Evolutionary conservation across 2,329 filamentous ascomycete genomes (phyloP).

Genomic region (Epicoccum nigrum): DNA sequence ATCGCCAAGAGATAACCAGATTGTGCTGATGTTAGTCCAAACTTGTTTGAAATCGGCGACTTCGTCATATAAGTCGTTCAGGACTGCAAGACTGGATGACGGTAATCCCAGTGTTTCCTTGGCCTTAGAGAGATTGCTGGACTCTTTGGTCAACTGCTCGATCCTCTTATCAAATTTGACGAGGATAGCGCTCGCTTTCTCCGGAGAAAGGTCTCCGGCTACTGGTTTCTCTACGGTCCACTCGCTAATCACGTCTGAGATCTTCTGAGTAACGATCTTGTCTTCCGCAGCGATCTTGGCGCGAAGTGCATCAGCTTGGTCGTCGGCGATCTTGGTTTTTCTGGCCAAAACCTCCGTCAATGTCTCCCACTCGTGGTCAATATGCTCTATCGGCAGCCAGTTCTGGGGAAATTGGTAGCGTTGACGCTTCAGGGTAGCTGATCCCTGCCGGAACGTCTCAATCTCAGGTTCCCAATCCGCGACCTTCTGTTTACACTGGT

Average conservation of each 20-base stretch:
- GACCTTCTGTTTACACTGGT: constrained; percentile 92
- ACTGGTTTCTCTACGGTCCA: constrained; percentile 99
- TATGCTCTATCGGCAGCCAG: constrained; percentile 95
- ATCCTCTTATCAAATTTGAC: constrained; percentile 83
- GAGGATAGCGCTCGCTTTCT: constrained; percentile 83
- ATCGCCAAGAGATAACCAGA: constrained; percentile 96
- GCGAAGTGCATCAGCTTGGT: constrained; percentile 91
- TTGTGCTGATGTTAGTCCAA: constrained; percentile 92
- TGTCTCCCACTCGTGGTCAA: constrained; percentile 94
- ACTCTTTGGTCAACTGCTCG: constrained; percentile 82
- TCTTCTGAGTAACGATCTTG: constrained; percentile 86
- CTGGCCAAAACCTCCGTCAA: constrained; percentile 89
- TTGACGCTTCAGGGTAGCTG: constrained; percentile 88
- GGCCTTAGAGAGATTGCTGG: constrained; percentile 91
- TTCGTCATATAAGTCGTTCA: constrained; percentile 88
- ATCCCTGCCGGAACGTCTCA: constrained; percentile 92
- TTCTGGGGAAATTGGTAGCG: constrained; percentile 92
- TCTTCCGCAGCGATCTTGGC: constrained; percentile 96
- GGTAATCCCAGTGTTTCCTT: constrained; percentile 96
- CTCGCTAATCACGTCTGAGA: constrained; percentile 79
- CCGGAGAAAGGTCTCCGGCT: constrained; percentile 89
- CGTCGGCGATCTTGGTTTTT: constrained; percentile 93
- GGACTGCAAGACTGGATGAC: constrained; percentile 76
- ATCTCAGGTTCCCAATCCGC: constrained; percentile 95
- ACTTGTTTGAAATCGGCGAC: constrained; percentile 99